Percentiles rank a stretch among this genome's conserved stretches.
phyloP scores from a whole-genome alignment of 352 stramenopile species.

The Phytopythium mirpurense region DNA sequence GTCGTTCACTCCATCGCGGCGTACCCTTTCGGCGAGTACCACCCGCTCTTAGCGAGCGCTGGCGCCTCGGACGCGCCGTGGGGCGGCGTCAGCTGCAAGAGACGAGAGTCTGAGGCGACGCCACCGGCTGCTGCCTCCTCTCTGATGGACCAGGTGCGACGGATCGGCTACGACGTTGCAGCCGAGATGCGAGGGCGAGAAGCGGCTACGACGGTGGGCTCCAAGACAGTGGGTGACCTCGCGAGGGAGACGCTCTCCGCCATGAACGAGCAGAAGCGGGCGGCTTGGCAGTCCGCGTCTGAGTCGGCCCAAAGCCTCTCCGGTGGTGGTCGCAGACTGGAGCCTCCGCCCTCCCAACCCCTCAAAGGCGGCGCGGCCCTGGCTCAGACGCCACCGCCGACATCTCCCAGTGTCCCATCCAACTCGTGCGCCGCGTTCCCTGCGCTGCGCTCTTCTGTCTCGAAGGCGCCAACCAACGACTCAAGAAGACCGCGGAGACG shows the following conservation, averaged over 20 bases:
- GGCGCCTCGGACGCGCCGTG: neutral
- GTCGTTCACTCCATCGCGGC: slow-evolving; percentile 48
- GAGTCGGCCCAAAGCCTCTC: neutral
- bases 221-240: slow-evolving; percentile 57
- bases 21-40: slow-evolving; percentile 60
- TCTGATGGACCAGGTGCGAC: slow-evolving; percentile 50
- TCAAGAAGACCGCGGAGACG: neutral
- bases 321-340: neutral
- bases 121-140: neutral
- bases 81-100: slow-evolving; percentile 1
- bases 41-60: slow-evolving; percentile 23
- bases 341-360: too few relatives aligned
- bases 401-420: neutral
- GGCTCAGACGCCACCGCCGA: too few relatives aligned
- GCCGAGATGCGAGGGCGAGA: slow-evolving; percentile 42
- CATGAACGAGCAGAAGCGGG: slow-evolving; percentile 27
- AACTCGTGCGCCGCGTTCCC: neutral
- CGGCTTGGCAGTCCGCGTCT: slow-evolving; percentile 6
- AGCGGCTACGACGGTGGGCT: slow-evolving; percentile 20
- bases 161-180: slow-evolving; percentile 53
- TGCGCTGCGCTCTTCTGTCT: neutral
- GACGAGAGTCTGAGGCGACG: neutral
- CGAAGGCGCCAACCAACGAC: neutral
- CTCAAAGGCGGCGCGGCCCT: too few relatives aligned
- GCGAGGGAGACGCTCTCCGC: slow-evolving; percentile 52